phyloP scores from a whole-genome alignment of 2,329 filamentous ascomycete species.

The Penicillium hordei region DNA sequence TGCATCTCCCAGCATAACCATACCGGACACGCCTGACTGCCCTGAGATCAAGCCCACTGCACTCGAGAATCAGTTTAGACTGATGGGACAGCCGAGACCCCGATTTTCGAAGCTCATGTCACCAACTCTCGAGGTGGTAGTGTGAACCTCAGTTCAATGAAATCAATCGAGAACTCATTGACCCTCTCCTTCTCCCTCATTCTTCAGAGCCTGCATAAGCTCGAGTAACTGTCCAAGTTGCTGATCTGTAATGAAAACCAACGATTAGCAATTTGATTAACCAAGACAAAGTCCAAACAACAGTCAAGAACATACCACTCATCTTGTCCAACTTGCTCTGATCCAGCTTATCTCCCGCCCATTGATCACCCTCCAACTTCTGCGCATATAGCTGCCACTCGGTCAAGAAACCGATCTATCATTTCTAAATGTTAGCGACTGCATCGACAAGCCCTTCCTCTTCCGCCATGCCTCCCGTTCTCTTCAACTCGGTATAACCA shows the following conservation, averaged over 20 bases:
- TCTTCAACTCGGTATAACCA: background rate
- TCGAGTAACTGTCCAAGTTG: conserved; percentile 93
- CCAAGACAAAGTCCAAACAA: background rate
- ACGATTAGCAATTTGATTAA: background rate
- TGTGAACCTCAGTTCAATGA: background rate
- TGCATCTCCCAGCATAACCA: conserved; percentile 15
- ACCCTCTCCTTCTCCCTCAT: conserved; percentile 37
- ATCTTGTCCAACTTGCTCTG: conserved; percentile 83
- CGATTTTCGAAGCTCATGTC: background rate
- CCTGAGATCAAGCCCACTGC: background rate
- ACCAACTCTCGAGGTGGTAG: background rate
- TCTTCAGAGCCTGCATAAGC: conserved; percentile 77
- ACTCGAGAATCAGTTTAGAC: background rate
- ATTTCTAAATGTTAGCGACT: background rate
- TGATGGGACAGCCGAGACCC: background rate
- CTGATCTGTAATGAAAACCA: conserved; percentile 62
- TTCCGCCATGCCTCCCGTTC: background rate
- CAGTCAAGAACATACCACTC: conserved; percentile 66
- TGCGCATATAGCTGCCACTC: conserved; percentile 98
- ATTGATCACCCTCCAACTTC: conserved; percentile 80
- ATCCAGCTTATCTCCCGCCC: conserved; percentile 83
- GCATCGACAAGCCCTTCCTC: background rate
- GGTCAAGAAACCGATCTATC: conserved; percentile 86
- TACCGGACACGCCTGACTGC: background rate
- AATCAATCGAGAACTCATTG: conserved; percentile 23